These are phyloP conservation scores for Pythium sp. DNA, from an alignment of 352 stramenopile genomes.

Conservation along the genomic window DNA sequence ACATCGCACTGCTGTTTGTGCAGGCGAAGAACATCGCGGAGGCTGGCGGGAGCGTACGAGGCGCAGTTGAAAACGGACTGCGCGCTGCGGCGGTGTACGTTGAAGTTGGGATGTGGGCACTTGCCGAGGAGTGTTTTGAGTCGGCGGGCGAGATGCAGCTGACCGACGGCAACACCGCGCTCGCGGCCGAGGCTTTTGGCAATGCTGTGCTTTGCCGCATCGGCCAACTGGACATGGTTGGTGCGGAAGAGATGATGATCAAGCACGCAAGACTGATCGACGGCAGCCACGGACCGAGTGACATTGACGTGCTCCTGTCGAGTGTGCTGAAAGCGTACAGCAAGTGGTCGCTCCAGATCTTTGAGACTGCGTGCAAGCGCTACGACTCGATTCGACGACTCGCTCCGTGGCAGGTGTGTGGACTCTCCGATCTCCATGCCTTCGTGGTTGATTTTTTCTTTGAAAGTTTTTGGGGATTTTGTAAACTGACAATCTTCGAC, in stretches of 20 bases:
- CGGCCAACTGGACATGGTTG: slow-evolving; percentile 48
- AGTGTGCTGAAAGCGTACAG: slow-evolving; percentile 55
- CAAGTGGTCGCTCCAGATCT: slow-evolving; percentile 50
- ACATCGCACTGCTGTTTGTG: slow-evolving; percentile 50
- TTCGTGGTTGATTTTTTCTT: not conserved
- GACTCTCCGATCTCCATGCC: not conserved
- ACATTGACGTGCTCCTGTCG: slow-evolving; percentile 53
- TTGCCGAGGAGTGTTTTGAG: slow-evolving; percentile 57
- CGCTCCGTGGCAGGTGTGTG: slow-evolving; percentile 60
- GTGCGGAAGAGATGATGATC: slow-evolving; percentile 48
- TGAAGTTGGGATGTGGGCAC: slow-evolving; percentile 46
- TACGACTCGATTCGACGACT: slow-evolving; percentile 46
- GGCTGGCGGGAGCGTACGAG: slow-evolving; percentile 44
- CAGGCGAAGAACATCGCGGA: slow-evolving; percentile 55
- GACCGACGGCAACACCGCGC: slow-evolving; percentile 26
- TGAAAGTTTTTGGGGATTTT: not conserved
- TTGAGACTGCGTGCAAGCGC: slow-evolving; percentile 46
- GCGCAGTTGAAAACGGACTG: slow-evolving; percentile 47
- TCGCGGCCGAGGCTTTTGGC: slow-evolving; percentile 53
- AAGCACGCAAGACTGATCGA: slow-evolving; percentile 38
- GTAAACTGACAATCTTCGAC: not conserved
- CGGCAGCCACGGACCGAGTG: slow-evolving; percentile 29
- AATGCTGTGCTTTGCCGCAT: slow-evolving; percentile 65
- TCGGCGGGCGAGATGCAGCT: slow-evolving; percentile 48
- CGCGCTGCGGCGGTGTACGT: slow-evolving; percentile 51